phyloP scores from a whole-genome alignment of 2,329 filamentous ascomycete species.

The Biscogniauxia mediterranea region DNA sequence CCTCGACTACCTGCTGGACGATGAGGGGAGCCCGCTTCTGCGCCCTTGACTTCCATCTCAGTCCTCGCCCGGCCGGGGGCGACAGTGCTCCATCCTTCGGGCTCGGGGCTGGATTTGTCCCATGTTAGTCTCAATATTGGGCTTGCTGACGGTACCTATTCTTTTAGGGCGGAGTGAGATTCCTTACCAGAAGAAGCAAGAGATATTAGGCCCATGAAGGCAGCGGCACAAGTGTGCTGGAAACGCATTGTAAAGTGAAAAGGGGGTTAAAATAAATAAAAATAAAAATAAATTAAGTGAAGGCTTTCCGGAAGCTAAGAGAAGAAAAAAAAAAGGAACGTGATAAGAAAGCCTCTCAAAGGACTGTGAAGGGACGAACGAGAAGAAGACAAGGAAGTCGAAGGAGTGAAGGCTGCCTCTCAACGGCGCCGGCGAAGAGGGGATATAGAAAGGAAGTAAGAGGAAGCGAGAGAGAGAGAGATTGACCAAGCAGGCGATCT shows the following conservation, averaged over 20 bases:
- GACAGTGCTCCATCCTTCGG: slow-evolving; percentile 22
- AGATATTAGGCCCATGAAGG: slow-evolving; percentile 23
- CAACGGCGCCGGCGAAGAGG: slow-evolving; percentile 8
- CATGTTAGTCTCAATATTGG: slow-evolving; percentile 1
- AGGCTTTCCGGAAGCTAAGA: slow-evolving; percentile 25
- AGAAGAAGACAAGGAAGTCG: slow-evolving; percentile 16
- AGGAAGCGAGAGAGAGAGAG: slow-evolving; percentile 18
- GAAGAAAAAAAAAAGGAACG: slow-evolving; percentile 19
- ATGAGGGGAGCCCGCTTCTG: slow-evolving; percentile 28
- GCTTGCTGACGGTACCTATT: background rate
- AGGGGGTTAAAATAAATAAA: too few species aligned
- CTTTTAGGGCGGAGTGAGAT: too few species aligned
- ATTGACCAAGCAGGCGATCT: slow-evolving; percentile 19
- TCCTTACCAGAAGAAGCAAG: slow-evolving; percentile 23
- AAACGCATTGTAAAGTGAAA: slow-evolving; percentile 19
- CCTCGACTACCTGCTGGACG: slow-evolving; percentile 33
- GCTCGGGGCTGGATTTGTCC: slow-evolving; percentile 21
- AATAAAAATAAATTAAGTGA: background rate
- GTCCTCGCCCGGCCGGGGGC: slow-evolving; percentile 14
- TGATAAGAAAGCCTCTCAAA: slow-evolving; percentile 26
- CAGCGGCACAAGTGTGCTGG: slow-evolving; percentile 14
- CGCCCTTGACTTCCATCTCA: slow-evolving; percentile 26
- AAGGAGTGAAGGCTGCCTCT: slow-evolving; percentile 18
- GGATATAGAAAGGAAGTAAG: slow-evolving; percentile 9
- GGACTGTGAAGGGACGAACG: slow-evolving; percentile 18